phyloP scores from a whole-genome alignment of 495 filamentous ascomycete species.

The Trichoderma virens region DNA sequence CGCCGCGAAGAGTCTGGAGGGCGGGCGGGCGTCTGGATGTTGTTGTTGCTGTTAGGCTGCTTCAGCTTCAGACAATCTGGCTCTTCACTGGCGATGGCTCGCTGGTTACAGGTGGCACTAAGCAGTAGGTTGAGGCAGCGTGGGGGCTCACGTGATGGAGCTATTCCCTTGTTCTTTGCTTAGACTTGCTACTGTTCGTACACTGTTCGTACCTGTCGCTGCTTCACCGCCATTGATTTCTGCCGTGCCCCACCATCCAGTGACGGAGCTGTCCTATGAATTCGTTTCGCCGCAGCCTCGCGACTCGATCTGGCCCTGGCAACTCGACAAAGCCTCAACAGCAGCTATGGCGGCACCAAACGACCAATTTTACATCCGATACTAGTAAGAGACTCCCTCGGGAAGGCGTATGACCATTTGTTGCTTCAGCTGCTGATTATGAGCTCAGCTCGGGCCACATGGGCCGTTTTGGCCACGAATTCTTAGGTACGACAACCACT shows the following conservation, averaged over 20 bases:
- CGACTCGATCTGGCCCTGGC: neutral
- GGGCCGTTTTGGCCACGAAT: constrained; percentile 97
- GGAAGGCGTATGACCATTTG: neutral
- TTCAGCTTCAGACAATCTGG: constrained; percentile 3
- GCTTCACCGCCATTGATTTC: neutral
- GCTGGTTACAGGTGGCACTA: constrained; percentile 9
- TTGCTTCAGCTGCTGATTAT: constrained; percentile 20
- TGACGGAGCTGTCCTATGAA: constrained; percentile 1
- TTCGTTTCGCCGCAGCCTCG: neutral
- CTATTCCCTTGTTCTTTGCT: neutral
- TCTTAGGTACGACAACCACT: constrained; percentile 60
- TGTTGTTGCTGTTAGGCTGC: neutral
- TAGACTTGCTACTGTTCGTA: neutral
- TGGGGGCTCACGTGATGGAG: constrained; percentile 7
- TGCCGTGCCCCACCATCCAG: constrained; percentile 7
- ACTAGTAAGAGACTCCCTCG: constrained; percentile 62
- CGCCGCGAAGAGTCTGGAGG: neutral
- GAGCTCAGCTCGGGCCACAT: constrained; percentile 82
- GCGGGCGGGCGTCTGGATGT: neutral
- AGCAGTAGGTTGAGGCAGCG: neutral
- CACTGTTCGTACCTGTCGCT: neutral
- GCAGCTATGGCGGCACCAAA: constrained; percentile 27
- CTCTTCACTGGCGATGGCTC: constrained; percentile 7
- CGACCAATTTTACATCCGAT: constrained; percentile 92
- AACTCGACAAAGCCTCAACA: neutral